A percentile compares a stretch with the other conserved stretches of the same genome.
phyloP scores from a whole-genome alignment of 495 filamentous ascomycete genomes.

The Trichocladium uniseriatum region DNA sequence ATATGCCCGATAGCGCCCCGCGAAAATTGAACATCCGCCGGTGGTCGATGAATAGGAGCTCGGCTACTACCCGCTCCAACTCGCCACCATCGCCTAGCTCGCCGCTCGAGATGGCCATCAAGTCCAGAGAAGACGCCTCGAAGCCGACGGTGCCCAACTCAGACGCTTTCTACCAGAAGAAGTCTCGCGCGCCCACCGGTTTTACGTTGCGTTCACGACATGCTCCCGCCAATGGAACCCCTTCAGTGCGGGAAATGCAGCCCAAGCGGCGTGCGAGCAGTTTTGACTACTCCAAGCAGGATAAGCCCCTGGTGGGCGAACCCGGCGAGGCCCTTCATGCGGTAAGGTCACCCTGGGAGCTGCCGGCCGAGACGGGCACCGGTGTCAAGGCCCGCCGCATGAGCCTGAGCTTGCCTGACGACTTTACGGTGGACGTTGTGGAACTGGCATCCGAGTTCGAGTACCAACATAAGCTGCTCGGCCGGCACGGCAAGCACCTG shows the following conservation, averaged over 20 bases:
- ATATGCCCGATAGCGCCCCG: constrained; percentile 18
- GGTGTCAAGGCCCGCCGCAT: constrained; percentile 58
- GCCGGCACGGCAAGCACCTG: constrained; percentile 52
- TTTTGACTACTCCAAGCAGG: constrained; percentile 25
- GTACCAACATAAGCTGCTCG: constrained; percentile 48
- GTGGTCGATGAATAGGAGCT: constrained; percentile 40
- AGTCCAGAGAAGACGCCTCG: constrained; percentile 23
- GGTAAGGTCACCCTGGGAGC: constrained; percentile 38
- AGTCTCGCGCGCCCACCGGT: constrained; percentile 41
- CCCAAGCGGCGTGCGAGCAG: constrained; percentile 29
- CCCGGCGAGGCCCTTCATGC: constrained; percentile 16
- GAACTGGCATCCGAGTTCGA: constrained; percentile 53
- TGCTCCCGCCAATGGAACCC: constrained; percentile 13
- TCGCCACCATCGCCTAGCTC: constrained; percentile 45
- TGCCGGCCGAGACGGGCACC: constrained; percentile 49
- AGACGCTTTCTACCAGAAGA: constrained; percentile 36
- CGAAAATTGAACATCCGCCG: constrained; percentile 28
- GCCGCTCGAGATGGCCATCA: constrained; percentile 27
- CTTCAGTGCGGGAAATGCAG: constrained; percentile 8
- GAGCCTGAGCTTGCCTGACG: constrained; percentile 53
- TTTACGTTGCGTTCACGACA: constrained; percentile 34
- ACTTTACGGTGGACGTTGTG: constrained; percentile 53
- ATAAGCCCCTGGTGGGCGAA: constrained; percentile 6
- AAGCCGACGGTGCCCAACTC: constrained; percentile 29
- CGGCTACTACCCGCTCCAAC: constrained; percentile 42